A percentile compares a stretch with the other conserved stretches of the same genome.
Conservation (phyloP, 2,329 filamentous ascomycete species). For the Penicillium olsonii region DNA sequence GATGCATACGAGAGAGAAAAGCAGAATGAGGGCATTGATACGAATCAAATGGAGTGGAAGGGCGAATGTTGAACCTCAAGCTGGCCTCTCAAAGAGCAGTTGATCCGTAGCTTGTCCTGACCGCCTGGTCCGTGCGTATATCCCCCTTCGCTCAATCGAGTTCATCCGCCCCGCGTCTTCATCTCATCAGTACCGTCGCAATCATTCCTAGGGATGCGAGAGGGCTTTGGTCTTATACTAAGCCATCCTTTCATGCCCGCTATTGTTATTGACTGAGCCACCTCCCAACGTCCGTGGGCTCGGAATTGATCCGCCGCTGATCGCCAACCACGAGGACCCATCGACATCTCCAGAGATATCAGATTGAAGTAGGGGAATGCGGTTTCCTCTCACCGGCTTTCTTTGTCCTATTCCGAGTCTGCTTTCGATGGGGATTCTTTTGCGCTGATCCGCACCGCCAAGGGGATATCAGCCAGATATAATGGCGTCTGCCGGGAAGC, state of each 20-base stretch:
- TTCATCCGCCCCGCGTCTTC: slow-evolving; percentile 28
- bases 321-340: slow-evolving; percentile 16
- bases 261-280: slow-evolving; percentile 12
- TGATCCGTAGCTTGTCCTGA: slow-evolving; percentile 15
- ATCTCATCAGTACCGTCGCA: slow-evolving; percentile 20
- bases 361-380: slow-evolving; percentile 38
- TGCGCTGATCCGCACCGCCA: slow-evolving; percentile 38
- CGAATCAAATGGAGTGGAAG: neutral
- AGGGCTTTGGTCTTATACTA: slow-evolving; percentile 16
- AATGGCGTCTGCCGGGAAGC: slow-evolving; percentile 49
- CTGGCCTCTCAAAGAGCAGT: slow-evolving; percentile 5
- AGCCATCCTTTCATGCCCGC: slow-evolving; percentile 11
- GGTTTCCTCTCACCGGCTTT: slow-evolving; percentile 31
- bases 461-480: slow-evolving; percentile 31
- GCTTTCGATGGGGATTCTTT: slow-evolving; percentile 43
- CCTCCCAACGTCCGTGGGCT: slow-evolving; percentile 8
- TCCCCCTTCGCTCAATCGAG: slow-evolving; percentile 27
- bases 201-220: slow-evolving; percentile 19
- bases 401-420: slow-evolving; percentile 29
- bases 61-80: slow-evolving; percentile 8
- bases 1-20: neutral
- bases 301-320: slow-evolving; percentile 22
- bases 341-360: slow-evolving; percentile 15
- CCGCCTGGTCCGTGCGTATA: slow-evolving; percentile 29
- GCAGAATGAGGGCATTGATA: neutral